Conservation (phyloP, 2,329 filamentous ascomycete species). For the Phialophora chinensis region DNA sequence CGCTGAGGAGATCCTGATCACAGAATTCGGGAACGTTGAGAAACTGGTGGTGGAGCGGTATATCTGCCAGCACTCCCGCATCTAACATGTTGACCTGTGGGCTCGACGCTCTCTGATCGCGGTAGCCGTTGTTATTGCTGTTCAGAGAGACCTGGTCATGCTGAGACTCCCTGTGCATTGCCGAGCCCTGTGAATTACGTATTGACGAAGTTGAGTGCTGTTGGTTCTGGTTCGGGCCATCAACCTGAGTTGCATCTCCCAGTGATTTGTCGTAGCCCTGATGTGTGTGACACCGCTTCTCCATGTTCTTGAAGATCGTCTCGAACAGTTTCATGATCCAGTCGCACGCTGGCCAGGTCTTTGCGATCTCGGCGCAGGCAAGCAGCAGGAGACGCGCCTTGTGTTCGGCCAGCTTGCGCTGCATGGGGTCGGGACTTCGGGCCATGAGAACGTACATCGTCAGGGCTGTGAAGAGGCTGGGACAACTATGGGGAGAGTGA, state of each 20-base stretch:
- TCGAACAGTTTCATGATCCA: conserved; percentile 36
- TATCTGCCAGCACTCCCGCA: neutral
- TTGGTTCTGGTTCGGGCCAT: too few species aligned
- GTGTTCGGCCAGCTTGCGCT: conserved; percentile 38
- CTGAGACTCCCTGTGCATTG: neutral
- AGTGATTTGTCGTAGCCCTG: too few species aligned
- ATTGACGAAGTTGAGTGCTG: too few species aligned
- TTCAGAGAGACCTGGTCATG: neutral
- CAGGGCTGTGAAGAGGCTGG: conserved; percentile 35
- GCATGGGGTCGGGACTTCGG: conserved; percentile 33
- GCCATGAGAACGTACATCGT: conserved; percentile 39
- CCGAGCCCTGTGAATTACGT: too few species aligned
- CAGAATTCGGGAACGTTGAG: conserved; percentile 17
- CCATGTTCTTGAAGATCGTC: conserved; percentile 24
- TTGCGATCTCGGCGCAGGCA: conserved; percentile 35
- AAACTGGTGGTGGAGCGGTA: conserved; percentile 19
- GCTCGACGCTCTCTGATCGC: neutral
- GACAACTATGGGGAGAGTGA: neutral
- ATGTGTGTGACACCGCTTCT: neutral
- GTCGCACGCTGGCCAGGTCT: conserved; percentile 39
- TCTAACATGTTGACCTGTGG: conserved; percentile 1
- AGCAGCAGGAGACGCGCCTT: conserved; percentile 38
- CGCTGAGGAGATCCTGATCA: conserved; percentile 15
- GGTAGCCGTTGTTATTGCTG: neutral
- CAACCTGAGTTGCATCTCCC: too few species aligned